Conservation (phyloP, 352 stramenopile genomes). For the Phytophthora cryptogea region DNA sequence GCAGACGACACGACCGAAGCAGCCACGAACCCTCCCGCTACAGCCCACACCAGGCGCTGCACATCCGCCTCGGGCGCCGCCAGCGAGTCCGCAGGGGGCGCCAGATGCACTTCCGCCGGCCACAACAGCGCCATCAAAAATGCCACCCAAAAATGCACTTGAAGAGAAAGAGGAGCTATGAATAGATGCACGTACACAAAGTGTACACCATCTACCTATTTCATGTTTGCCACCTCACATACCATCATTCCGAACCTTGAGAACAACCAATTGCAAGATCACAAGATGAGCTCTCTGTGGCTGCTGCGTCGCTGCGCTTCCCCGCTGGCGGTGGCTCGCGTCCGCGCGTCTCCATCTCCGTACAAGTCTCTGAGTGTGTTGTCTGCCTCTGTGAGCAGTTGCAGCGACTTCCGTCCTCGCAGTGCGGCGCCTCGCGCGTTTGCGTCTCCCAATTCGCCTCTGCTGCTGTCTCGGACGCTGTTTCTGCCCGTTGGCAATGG, state of each 20-base stretch:
- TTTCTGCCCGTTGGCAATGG: slow-evolving; percentile 2
- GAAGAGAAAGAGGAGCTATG: slow-evolving; percentile 6
- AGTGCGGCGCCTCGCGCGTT: not conserved
- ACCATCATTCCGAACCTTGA: not conserved
- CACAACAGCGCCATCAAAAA: slow-evolving; percentile 24
- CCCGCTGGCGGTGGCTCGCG: slow-evolving; percentile 11
- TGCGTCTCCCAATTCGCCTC: not conserved
- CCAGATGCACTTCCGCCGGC: slow-evolving; percentile 19
- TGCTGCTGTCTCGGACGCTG: slow-evolving; percentile 15
- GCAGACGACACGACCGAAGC: slow-evolving; percentile 88
- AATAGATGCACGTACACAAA: slow-evolving; percentile 18
- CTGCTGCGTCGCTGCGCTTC: slow-evolving; percentile 26
- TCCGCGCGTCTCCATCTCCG: slow-evolving; percentile 3
- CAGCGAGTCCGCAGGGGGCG: slow-evolving; percentile 26
- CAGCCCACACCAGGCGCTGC: slow-evolving; percentile 75
- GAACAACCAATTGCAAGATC: not conserved
- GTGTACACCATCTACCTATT: not conserved
- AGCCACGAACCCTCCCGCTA: slow-evolving; percentile 93
- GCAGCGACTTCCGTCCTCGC: slow-evolving; percentile 4
- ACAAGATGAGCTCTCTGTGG: slow-evolving; percentile 28
- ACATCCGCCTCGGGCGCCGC: slow-evolving; percentile 55
- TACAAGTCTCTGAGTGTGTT: slow-evolving; percentile 6
- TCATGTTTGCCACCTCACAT: not conserved
- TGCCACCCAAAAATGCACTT: slow-evolving; percentile 2
- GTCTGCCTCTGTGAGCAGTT: slow-evolving; percentile 5